Evolutionary conservation across 176 grass and related monocot genomes (phyloP), one percentile per base, ranked within the genome.

Genomic region (Eleusine indica): DNA sequence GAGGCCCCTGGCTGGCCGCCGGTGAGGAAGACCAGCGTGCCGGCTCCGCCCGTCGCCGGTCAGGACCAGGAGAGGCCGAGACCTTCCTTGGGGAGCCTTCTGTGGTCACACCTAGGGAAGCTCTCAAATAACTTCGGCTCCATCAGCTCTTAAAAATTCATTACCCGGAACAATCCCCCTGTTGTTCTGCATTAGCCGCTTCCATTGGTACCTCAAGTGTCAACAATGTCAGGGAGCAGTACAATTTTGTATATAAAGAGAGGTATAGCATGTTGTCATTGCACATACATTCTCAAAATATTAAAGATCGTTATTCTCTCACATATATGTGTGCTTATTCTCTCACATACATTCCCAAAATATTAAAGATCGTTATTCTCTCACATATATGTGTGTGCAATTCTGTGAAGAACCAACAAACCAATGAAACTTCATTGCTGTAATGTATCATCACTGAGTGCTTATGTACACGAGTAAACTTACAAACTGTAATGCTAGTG

Each of bases 391-490:
- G n/a, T 56, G 18, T 65, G 65, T 48, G 74, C 80, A 54, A 25
- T 75, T 44, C 13, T 87, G 70, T 75, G 4, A 52, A 61, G 3
- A 70, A 75, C 42, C 65, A 90, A 83, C 68, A n/a, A 90, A 87
- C 13, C 19, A 90, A 75, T 84, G 30, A 0, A 80, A 80, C 75
- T 75, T 69, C 28, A 83, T 87, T 84, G 71, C 52, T 16, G 2
- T 57, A 43, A 53, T 25, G 62, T 47, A 83, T 53, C 57, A 51
- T 48, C 40, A 87, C 25, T 32, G 14, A 76, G 80, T 63, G 84
- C 35, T 80, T 90, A 90, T 87, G 85, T 87, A 90, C 89, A 90
- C 69, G 69, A 72, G 48, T 44, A 46, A 87, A 78, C 80, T 87
- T 90, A 84, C 89, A 84, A 70, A 38, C 42, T 3, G 43, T 22